Evolutionary conservation across 2,329 filamentous ascomycete species (phyloP).

Genomic region (Ceratocystis destructans): DNA sequence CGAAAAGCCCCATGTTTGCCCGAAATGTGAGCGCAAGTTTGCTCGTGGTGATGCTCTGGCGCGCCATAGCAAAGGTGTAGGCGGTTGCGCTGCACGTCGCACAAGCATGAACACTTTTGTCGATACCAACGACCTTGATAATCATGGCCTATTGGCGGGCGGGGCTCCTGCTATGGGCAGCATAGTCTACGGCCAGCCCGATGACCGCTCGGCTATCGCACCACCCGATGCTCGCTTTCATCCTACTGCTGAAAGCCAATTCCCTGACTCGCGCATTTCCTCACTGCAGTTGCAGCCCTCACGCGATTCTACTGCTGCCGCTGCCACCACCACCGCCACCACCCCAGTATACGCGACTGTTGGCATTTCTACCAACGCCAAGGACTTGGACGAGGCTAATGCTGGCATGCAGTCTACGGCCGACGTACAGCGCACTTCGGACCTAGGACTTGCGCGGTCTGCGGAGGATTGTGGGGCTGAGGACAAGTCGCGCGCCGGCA

Average conservation of each 20-base stretch:
- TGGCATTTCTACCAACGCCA: conserved; percentile 74
- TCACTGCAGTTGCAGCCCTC: conserved; percentile 17
- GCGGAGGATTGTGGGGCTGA: conserved; percentile 37
- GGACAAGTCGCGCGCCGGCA: conserved; percentile 21
- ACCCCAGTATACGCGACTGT: conserved; percentile 55
- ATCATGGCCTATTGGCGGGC: conserved; percentile 34
- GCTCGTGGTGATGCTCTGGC: conserved; percentile 89
- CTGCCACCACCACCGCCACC: conserved; percentile 29
- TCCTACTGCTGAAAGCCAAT: conserved; percentile 5
- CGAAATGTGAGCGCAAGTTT: conserved; percentile 88
- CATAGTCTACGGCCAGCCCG: conserved; percentile 30
- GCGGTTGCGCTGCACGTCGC: conserved; percentile 82
- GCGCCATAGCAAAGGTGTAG: conserved; percentile 87
- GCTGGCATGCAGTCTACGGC: conserved; percentile 19
- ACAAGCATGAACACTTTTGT: conserved; percentile 74
- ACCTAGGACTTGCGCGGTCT: conserved; percentile 22
- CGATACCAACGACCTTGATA: conserved; percentile 59
- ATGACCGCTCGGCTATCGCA: conserved; percentile 35
- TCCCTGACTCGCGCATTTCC: conserved; percentile 12
- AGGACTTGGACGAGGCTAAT: conserved; percentile 57
- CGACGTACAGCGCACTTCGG: conserved; percentile 36
- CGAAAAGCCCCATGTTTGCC: conserved; percentile 86
- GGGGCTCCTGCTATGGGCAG: conserved; percentile 42
- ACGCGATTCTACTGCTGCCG: conserved; percentile 20
- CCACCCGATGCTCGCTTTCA: conserved; percentile 10